phyloP scores from a whole-genome alignment of 176 grass and related monocot genomes.

The Chrysopogon serrulatus region DNA sequence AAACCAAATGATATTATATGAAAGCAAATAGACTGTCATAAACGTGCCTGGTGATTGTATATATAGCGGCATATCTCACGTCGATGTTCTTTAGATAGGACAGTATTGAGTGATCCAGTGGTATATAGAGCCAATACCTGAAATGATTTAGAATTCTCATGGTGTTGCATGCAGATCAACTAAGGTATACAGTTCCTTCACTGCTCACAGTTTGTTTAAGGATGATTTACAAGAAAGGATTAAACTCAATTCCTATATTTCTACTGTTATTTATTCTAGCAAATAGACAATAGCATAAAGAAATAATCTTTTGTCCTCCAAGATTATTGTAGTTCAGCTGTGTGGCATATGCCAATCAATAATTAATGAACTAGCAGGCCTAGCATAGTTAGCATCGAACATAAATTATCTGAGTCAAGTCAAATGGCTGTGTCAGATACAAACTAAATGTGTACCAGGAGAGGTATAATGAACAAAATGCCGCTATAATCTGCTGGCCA shows the following conservation, averaged over 20 bases:
- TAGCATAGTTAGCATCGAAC: neutral
- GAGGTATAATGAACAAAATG: conserved; percentile 54
- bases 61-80: conserved; percentile 40
- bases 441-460: conserved; percentile 18
- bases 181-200: neutral
- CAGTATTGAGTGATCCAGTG: conserved; percentile 13
- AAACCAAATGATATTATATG: neutral
- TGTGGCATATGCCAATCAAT: neutral
- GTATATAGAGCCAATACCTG: conserved; percentile 38
- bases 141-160: neutral
- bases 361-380: neutral
- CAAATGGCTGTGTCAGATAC: neutral
- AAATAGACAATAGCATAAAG: neutral
- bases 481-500: conserved; percentile 48
- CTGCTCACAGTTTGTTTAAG: neutral
- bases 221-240: neutral
- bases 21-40: neutral
- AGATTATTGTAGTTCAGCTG: neutral
- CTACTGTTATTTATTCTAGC: neutral
- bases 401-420: neutral
- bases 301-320: neutral
- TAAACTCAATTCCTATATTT: neutral
- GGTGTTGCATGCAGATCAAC: neutral
- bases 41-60: conserved; percentile 42
- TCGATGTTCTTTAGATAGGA: conserved; percentile 17